Base-by-base conservation (phyloP, 495 filamentous ascomycete species). In the Durotheca rogersii region DNA sequence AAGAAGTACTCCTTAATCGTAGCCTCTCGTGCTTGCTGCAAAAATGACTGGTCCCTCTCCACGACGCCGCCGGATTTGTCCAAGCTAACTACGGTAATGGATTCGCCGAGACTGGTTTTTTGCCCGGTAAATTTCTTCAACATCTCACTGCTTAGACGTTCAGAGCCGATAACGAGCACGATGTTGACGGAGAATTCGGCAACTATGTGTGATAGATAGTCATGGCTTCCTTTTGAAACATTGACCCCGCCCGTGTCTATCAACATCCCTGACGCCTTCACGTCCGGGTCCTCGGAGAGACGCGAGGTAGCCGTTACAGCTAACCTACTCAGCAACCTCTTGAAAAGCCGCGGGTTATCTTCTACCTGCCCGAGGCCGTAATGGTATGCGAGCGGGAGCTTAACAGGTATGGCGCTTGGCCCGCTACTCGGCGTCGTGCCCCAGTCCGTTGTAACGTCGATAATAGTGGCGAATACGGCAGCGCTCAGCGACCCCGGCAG, bases 1-100 rank as follows among this genome's bases (percentile, higher is more conserved):
- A 96, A 97, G 74, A 97, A 99, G 67, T 97, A 99, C 47, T 90
- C 82, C 43, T 84, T 84, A 12, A 96, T 90, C 21, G 86, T 81
- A 0, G 83, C 81, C 50, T 92, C 86, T 18, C 83, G 76, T 2
- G 81, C 67, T 20, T 79, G 74, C 47, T 85, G 86, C 73, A 90
- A 79, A 65, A 87, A 96, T 1, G 73, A 66, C 9, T 81, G 79
- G 52, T 95, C 89, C 30, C 90, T 78, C 55, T 90, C 84, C 9
- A 90, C 89, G 40, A 88, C 90, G 4, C 93, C 93, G 11, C 90
- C 90, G 0, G 89, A 93, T 66, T 92, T 94, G 33, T 88, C 81
- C 5, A 98, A 75, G 41, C 84, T 84, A 41, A 96, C 71, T 19
- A 96, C 80, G 0, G 80, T 79, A 46, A 95, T 80, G 3, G 75